phyloP scores from a whole-genome alignment of 208 protist species.

The Trichomonas vaginalis region DNA sequence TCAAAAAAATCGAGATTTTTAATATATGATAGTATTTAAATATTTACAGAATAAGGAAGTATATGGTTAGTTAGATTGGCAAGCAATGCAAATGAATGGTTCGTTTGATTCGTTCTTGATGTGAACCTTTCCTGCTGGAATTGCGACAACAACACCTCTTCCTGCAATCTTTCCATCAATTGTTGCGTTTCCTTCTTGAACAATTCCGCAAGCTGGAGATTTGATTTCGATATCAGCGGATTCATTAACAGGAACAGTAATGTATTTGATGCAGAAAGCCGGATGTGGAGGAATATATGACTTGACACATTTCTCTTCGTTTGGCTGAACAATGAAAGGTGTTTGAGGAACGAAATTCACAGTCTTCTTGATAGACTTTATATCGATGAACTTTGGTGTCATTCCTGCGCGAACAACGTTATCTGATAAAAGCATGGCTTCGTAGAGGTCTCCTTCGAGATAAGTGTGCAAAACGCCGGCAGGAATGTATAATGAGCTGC shows the following conservation, averaged over 20 bases:
- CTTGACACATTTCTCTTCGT: neutral
- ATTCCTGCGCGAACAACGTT: constrained; percentile 42
- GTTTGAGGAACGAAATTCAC: constrained; percentile 16
- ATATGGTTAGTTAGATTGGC: neutral
- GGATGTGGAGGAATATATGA: neutral
- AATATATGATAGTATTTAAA: too few relatives aligned
- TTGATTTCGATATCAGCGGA: neutral
- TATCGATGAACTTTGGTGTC: constrained; percentile 38
- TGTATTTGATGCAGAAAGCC: neutral
- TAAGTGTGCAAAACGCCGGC: constrained; percentile 91
- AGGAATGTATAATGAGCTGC: constrained; percentile 75
- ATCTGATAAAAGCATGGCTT: constrained; percentile 61
- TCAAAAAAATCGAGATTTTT: too few relatives aligned
- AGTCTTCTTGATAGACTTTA: constrained; percentile 23
- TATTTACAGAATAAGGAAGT: too few relatives aligned
- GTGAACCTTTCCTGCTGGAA: neutral
- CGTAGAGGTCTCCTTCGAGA: constrained; percentile 72
- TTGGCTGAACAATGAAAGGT: neutral
- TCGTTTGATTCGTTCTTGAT: neutral
- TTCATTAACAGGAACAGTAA: neutral
- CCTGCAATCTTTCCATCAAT: neutral
- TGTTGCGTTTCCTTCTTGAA: neutral
- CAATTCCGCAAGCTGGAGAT: neutral
- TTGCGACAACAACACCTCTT: neutral
- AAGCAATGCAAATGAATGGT: neutral